These are phyloP conservation scores for Pseudogymnoascus sp. DNA, from an alignment of 2,329 filamentous ascomycete genomes.

Conservation along the genomic window DNA sequence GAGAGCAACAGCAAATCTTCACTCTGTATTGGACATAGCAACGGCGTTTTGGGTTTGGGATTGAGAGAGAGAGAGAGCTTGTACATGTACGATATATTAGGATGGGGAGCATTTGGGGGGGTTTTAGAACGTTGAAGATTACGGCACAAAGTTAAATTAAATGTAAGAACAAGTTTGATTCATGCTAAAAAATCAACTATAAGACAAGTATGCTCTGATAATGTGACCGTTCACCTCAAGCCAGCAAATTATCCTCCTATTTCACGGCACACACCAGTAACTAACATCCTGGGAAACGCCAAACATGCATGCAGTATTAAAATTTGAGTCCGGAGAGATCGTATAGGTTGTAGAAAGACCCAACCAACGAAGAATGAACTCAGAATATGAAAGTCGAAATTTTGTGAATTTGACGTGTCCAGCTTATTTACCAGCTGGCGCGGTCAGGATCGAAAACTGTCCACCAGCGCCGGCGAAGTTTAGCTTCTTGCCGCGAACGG, in stretches of 20 bases:
- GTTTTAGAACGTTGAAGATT: slow-evolving; percentile 3
- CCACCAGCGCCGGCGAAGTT: slow-evolving; percentile 78
- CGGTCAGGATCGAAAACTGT: slow-evolving; percentile 64
- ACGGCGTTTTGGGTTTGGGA: slow-evolving; percentile 3
- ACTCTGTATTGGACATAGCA: slow-evolving; percentile 12
- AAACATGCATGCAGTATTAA: slow-evolving; percentile 7
- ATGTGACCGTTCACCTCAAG: neutral
- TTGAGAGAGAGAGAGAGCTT: neutral
- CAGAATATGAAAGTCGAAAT: neutral
- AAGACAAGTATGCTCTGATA: neutral
- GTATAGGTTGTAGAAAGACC: neutral
- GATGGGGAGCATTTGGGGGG: slow-evolving; percentile 2
- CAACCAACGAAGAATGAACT: neutral
- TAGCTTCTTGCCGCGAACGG: slow-evolving; percentile 65
- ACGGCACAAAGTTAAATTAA: slow-evolving; percentile 6
- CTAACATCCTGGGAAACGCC: neutral
- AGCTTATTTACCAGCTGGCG: slow-evolving; percentile 23
- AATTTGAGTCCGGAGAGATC: neutral
- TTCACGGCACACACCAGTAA: slow-evolving; percentile 3
- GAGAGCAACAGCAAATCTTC: slow-evolving; percentile 11
- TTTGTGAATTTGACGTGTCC: neutral
- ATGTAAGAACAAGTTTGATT: slow-evolving; percentile 9
- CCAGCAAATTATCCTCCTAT: slow-evolving; percentile 5
- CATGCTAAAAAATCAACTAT: slow-evolving; percentile 2
- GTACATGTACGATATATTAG: slow-evolving; percentile 4